phyloP scores from a whole-genome alignment of 768 basidiomycete species.

The Boletus vinaceobasis region DNA sequence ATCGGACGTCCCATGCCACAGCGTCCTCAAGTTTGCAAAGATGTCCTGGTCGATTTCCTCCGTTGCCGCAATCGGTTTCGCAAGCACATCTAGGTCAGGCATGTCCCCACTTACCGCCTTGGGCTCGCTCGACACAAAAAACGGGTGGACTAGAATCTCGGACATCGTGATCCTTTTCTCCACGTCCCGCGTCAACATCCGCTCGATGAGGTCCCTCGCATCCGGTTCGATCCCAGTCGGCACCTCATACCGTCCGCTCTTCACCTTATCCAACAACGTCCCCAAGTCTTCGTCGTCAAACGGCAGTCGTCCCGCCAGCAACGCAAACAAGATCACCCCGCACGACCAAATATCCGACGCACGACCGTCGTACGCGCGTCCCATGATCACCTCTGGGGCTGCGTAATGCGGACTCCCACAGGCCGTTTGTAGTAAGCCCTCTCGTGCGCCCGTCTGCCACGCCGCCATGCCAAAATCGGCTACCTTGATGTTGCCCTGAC shows the following conservation, averaged over 20 bases:
- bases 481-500: slow-evolving; percentile 84
- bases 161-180: slow-evolving; percentile 76
- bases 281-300: slow-evolving; percentile 88
- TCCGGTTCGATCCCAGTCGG: slow-evolving; percentile 63
- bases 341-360: slow-evolving; percentile 97
- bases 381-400: slow-evolving; percentile 86
- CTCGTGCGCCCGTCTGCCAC: slow-evolving; percentile 66
- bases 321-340: slow-evolving; percentile 86
- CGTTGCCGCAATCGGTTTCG: slow-evolving; percentile 58
- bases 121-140: slow-evolving; percentile 58
- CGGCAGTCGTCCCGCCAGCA: slow-evolving; percentile 85
- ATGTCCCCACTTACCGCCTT: slow-evolving; percentile 41
- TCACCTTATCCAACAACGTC: slow-evolving; percentile 77
- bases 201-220: slow-evolving; percentile 72
- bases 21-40: slow-evolving; percentile 81
- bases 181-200: slow-evolving; percentile 79
- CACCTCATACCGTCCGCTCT: slow-evolving; percentile 68
- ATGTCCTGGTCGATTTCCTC: slow-evolving; percentile 85
- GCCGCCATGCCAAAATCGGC: slow-evolving; percentile 98
- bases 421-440: slow-evolving; percentile 68
- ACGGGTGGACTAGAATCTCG: slow-evolving; percentile 77
- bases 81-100: slow-evolving; percentile 64
- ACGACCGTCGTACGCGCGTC: slow-evolving; percentile 78
- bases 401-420: slow-evolving; percentile 97
- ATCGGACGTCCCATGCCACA: slow-evolving; percentile 86